Base-by-base conservation (phyloP, 2,329 filamentous ascomycete genomes). In the Penicillium psychrosexuale region DNA sequence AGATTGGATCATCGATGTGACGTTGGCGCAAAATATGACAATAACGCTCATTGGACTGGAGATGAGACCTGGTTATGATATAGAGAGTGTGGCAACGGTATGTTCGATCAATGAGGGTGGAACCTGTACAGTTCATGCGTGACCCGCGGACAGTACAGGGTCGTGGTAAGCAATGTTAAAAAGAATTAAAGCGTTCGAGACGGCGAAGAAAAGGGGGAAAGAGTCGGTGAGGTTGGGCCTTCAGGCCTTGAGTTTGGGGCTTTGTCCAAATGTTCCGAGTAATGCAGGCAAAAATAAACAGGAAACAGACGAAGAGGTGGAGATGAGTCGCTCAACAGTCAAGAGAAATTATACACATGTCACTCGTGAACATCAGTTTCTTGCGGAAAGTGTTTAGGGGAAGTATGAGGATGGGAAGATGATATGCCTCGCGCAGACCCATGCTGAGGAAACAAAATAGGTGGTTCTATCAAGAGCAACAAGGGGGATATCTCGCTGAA, bases 281-380 rank as follows among this genome's bases (percentile, higher is more conserved):
- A 30, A 34, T 48, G n/a, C 22, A 31, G 15, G 40, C 17, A 38
- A 49, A 44, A 27, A 36, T 13, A 40, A 37, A 37, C n/a, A 39
- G 12, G n/a, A 19, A 54, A 34, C 51, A 52, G 33, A 24, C 28
- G 46, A 44, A 54, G 54, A 43, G 42, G 58, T 44, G 53, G 44
- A 56, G 48, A 58, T 33, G 46, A 51, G 52, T 51, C 48, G 58
- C 58, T 63, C 61, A 56, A 59, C 54, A 24, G 22, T 24, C 22
- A 56, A 60, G 47, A 56, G 48, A 61, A 57, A 65, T 56, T 56
- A 63, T 60, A 64, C 60, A 64, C 61, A 65, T 65, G 63, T 70
- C 66, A 69, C 63, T 71, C 68, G 56, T 71, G 61, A 69, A 66
- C 63, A 68, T 69, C 64, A 67, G 59, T 62, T 64, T 67, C 57